phyloP scores from a whole-genome alignment of 2,329 filamentous ascomycete genomes.

The Aspergillus sp. region DNA sequence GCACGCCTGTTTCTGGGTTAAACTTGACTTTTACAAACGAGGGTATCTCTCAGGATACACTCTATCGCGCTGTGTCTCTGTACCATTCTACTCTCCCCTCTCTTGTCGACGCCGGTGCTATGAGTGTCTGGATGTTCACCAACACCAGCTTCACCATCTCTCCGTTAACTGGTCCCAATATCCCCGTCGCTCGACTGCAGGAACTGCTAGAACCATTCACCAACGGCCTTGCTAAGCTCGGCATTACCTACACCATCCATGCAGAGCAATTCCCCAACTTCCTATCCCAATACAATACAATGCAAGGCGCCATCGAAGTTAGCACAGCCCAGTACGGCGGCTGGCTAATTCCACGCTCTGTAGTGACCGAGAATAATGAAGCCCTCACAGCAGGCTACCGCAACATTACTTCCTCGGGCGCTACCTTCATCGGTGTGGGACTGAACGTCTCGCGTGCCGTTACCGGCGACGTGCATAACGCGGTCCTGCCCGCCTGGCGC shows the following conservation, averaged over 20 bases:
- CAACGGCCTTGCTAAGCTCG: slow-evolving; percentile 37
- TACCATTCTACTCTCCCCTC: slow-evolving; percentile 49
- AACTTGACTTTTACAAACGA: slow-evolving; percentile 44
- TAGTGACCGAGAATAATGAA: slow-evolving; percentile 4
- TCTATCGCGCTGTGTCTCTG: slow-evolving; percentile 52
- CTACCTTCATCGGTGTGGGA: slow-evolving; percentile 3
- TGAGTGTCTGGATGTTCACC: slow-evolving; percentile 53
- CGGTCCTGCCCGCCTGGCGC: slow-evolving; percentile 45
- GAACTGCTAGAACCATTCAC: slow-evolving; percentile 50
- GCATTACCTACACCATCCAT: slow-evolving; percentile 33
- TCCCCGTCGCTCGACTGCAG: slow-evolving; percentile 44
- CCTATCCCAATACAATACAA: slow-evolving; percentile 31
- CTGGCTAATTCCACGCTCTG: slow-evolving; percentile 29
- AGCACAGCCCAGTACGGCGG: slow-evolving; percentile 41
- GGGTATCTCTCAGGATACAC: slow-evolving; percentile 42
- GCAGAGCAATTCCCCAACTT: slow-evolving; percentile 33
- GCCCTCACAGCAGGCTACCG: slow-evolving; percentile 5
- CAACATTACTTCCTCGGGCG: slow-evolving; percentile 7
- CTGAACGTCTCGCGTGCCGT: slow-evolving; percentile 39
- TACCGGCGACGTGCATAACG: slow-evolving; percentile 42
- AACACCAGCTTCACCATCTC: slow-evolving; percentile 51
- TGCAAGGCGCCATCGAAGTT: slow-evolving; percentile 33
- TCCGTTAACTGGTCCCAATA: slow-evolving; percentile 50
- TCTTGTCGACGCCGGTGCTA: slow-evolving; percentile 53
- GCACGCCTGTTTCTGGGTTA: slow-evolving; percentile 45